Percentiles rank a stretch among this genome's conserved stretches.
Conservation (phyloP, 495 filamentous ascomycete species). For the Podospora pseudopauciseta region DNA sequence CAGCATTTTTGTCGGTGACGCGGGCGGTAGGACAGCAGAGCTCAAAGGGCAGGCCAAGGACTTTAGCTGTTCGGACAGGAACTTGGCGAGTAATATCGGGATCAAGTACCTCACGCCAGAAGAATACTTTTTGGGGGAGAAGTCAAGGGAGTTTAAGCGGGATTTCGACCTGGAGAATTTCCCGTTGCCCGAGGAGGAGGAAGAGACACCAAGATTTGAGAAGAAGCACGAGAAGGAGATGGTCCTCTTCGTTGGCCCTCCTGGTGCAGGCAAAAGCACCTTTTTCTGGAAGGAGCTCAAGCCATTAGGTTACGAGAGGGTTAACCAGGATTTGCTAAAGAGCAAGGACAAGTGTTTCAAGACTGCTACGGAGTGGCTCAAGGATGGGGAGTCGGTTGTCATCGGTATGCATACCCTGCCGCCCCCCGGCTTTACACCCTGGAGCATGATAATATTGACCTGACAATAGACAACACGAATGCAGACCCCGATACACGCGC, state of each 20-base stretch:
- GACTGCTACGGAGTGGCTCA: constrained; percentile 61
- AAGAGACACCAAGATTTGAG: constrained; percentile 43
- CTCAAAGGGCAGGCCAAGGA: constrained; percentile 40
- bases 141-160: constrained; percentile 57
- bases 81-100: constrained; percentile 78
- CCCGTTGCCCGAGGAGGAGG: constrained; percentile 27
- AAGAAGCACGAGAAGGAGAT: constrained; percentile 68
- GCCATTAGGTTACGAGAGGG: constrained; percentile 74
- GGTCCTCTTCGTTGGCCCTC: constrained; percentile 81
- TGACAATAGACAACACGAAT: constrained; percentile 80
- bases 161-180: constrained; percentile 59
- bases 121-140: constrained; percentile 75
- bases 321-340: constrained; percentile 92
- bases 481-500: constrained; percentile 69
- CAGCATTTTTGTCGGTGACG: constrained; percentile 89
- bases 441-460: constrained; percentile 4
- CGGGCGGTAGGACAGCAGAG: constrained; percentile 52
- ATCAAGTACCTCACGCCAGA: constrained; percentile 83
- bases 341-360: constrained; percentile 76
- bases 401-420: constrained; percentile 47
- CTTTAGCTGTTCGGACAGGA: constrained; percentile 75
- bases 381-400: constrained; percentile 62
- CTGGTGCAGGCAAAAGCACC: constrained; percentile 85
- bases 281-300: constrained; percentile 80
- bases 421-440: background rate